Evolutionary conservation across 306 rosid species (phyloP), one percentile per base, ranked within the genome.

Genomic region (Rosa rugosa): DNA sequence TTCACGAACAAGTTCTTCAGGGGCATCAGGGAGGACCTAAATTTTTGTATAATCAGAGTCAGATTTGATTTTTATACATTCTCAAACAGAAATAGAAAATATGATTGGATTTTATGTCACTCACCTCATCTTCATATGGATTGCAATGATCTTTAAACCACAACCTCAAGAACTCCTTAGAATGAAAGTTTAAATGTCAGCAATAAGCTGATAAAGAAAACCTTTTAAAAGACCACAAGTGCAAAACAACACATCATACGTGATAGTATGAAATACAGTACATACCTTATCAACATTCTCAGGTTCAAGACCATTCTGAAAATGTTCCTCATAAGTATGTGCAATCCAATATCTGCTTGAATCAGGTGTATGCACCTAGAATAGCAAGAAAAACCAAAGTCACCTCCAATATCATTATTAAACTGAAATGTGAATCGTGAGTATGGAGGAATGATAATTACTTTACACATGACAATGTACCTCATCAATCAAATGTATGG

Each of bases 291-390:
- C 99, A 80, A 95, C 87, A 86, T 95, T 92, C 81, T 95, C 97
- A 77, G 99, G 99, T 79, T 91, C 99, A 66, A 91, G 91, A 62
- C 91, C 90, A 80, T 83, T 88, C 87, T 85, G 88, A 86, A 95
- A 81, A 64, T 84, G 89, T 76, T 95, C 94, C 72, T 81, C 78
- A 73, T 91, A 95, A 73, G 98, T 89, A 84, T 80, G 79, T 60
- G 97, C 92, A 81, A 95, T 90, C 99, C 99, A 95, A 83, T 95
- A 91, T 86, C 98, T 91, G 78, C 99, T 95, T 64, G 98, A 92
- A 88, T 95, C 98, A 18, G 99, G 99, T 51, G 99, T 95, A 82
- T 95, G 99, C 70, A 95, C 96, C 99, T 95, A 77, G 36, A 77
- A 75, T 80, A 27, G 71, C 75, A 71, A 75, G 0, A 25, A 71